Base-by-base conservation (phyloP, 2,329 filamentous ascomycete genomes). In the Paraphoma sp. region DNA sequence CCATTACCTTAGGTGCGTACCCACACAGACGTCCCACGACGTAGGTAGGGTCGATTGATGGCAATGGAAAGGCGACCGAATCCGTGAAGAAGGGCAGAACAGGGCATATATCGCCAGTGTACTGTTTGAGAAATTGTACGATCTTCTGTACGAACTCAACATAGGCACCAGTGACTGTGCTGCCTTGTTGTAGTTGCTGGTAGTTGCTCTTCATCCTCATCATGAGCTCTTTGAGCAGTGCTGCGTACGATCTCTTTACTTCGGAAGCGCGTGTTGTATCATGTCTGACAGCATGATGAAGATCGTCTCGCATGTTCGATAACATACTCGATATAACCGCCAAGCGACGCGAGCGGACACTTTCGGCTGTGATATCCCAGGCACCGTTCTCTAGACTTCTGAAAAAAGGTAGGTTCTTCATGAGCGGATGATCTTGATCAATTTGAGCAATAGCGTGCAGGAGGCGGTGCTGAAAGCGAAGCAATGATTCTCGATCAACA, bases 91-190 rank as follows among this genome's bases (percentile, higher is more conserved):
- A 88, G 1, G 76, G 70, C 52, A 87, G 81, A 14, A 88, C 78
- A 0, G 80, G 78, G 59, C 80, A 82, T 31, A 88, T 86, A 16
- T 87, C 83, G 31, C 80, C 78, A 1, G 83, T 83, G 60, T 88
- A 83, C 63, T 89, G 84, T 64, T 89, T 86, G 45, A 89, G 71
- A 57, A 84, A 83, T 17, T 83, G 81, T 2, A 89, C 81, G 2
- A 88, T 78, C 14, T 79, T 75, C 56, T 89, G 87, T 5, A 88
- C 85, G 65, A 89, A 88, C 9, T 82, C 78, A 6, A 88, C 84
- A 64, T 89, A 89, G 2, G 80, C 77, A 10, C 85, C 83, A 47
- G 81, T 81, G 4, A 79, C 78, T 6, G 67, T 63, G 4, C 59
- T 54, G 3, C 65, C 64, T 48, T 79, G 76, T 28, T 72, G 63